Conservation (phyloP, 441 rosid species). For the Flueggea neowawraea region DNA sequence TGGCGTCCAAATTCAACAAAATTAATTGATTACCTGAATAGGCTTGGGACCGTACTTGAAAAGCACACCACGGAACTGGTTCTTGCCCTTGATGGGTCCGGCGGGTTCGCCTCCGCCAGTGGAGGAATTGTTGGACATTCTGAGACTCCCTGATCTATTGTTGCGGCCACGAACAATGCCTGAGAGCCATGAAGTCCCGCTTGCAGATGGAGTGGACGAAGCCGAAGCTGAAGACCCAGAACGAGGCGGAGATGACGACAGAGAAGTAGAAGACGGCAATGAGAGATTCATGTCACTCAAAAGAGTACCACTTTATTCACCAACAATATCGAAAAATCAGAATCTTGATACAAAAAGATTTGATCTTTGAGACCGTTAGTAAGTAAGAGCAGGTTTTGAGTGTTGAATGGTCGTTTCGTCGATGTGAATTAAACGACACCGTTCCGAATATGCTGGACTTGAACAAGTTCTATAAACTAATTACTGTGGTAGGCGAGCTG, state of each 20-base stretch:
- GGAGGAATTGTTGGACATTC: conserved; percentile 31
- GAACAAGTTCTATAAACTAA: too few species aligned
- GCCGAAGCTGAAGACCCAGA: conserved; percentile 38
- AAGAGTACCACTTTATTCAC: not conserved
- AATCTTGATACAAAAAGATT: not conserved
- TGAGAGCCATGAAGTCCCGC: conserved; percentile 76
- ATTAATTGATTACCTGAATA: conserved; percentile 47
- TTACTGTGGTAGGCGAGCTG: too few species aligned
- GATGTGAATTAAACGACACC: too few species aligned
- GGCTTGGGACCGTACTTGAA: conserved; percentile 91
- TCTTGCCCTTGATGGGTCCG: conserved; percentile 82
- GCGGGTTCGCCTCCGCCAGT: conserved; percentile 26
- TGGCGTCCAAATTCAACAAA: too few species aligned
- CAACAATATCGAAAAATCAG: not conserved
- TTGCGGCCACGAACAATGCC: conserved; percentile 78
- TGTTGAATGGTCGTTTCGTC: too few species aligned
- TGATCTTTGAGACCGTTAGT: too few species aligned
- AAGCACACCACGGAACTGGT: conserved; percentile 86
- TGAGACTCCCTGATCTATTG: conserved; percentile 36
- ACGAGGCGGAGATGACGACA: too few species aligned
- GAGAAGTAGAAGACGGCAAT: conserved; percentile 22
- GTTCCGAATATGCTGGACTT: too few species aligned
- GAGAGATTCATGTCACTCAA: conserved; percentile 44
- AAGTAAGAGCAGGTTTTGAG: too few species aligned
- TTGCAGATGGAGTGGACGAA: conserved; percentile 29